Evolutionary conservation across 352 stramenopile species (phyloP).

Genomic region (Phytopythium delawarense): DNA sequence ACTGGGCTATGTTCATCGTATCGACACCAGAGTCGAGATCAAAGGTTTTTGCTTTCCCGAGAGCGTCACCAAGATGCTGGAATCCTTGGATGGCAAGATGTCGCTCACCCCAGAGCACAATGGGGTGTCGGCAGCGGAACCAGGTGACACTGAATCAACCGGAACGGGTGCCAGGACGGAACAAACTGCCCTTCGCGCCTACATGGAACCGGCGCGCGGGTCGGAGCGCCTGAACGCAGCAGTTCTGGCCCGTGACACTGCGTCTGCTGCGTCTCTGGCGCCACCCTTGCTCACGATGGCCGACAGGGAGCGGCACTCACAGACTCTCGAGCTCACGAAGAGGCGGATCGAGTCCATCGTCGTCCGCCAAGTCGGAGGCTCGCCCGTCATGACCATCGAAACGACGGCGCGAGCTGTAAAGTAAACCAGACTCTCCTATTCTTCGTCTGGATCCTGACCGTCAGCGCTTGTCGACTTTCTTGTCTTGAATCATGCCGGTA

Average conservation of each 20-base stretch:
- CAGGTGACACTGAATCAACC: neutral
- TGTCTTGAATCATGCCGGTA: too few relatives aligned
- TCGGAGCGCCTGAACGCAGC: conserved; percentile 62
- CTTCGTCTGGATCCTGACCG: too few relatives aligned
- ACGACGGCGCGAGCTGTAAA: conserved; percentile 8
- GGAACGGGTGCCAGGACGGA: neutral
- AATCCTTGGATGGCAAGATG: conserved; percentile 25
- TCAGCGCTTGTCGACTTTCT: too few relatives aligned
- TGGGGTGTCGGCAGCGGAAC: neutral
- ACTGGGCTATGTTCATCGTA: neutral
- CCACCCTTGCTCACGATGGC: neutral
- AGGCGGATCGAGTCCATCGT: conserved; percentile 34
- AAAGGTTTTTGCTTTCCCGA: conserved; percentile 53
- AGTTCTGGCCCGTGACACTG: conserved; percentile 20
- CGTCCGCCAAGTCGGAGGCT: conserved; percentile 9
- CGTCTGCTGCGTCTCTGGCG: neutral
- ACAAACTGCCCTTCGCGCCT: conserved; percentile 22
- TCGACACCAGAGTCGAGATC: conserved; percentile 35
- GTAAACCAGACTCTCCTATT: too few relatives aligned
- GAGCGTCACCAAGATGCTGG: conserved; percentile 28
- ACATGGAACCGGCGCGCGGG: conserved; percentile 37
- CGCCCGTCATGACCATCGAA: conserved; percentile 10
- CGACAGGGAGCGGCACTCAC: conserved; percentile 34
- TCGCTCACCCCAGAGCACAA: neutral
- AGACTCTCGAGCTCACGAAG: conserved; percentile 64